phyloP scores from a whole-genome alignment of 2,329 filamentous ascomycete genomes.

The Trichocomaceae sp. region DNA sequence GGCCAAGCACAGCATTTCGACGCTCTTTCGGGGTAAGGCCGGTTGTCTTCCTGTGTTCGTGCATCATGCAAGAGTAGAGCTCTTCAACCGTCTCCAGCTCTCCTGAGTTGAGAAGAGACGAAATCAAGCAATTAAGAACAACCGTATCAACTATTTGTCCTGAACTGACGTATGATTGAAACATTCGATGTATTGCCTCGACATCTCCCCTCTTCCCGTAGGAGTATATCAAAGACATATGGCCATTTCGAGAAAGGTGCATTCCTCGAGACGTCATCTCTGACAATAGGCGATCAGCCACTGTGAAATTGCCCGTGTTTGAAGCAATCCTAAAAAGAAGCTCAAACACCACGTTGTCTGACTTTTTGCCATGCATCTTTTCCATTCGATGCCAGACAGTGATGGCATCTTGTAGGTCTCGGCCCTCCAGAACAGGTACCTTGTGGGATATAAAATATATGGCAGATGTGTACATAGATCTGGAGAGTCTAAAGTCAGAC shows the following conservation, averaged over 20 bases:
- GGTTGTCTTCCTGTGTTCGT: constrained; percentile 38
- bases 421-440: constrained; percentile 51
- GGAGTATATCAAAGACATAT: constrained; percentile 76
- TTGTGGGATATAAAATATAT: constrained; percentile 72
- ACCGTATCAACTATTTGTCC: constrained; percentile 85
- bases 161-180: constrained; percentile 72
- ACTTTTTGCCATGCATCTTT: constrained; percentile 55
- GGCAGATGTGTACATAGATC: constrained; percentile 74
- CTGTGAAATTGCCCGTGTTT: constrained; percentile 72
- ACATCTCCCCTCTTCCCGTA: constrained; percentile 70
- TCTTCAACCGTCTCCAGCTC: constrained; percentile 71
- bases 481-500: constrained; percentile 61
- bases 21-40: constrained; percentile 11
- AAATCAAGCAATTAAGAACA: constrained; percentile 79
- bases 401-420: constrained; percentile 62
- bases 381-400: constrained; percentile 90
- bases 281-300: constrained; percentile 76
- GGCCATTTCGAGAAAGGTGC: constrained; percentile 68
- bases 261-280: constrained; percentile 70
- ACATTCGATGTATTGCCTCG: constrained; percentile 66
- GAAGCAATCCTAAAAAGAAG: constrained; percentile 84
- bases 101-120: constrained; percentile 66
- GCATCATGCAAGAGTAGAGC: constrained; percentile 80
- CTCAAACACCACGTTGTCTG: constrained; percentile 80
- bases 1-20: constrained; percentile 17